Evolutionary conservation across 345 rosid genomes (phyloP).

Genomic region (Citrus hindsii): DNA sequence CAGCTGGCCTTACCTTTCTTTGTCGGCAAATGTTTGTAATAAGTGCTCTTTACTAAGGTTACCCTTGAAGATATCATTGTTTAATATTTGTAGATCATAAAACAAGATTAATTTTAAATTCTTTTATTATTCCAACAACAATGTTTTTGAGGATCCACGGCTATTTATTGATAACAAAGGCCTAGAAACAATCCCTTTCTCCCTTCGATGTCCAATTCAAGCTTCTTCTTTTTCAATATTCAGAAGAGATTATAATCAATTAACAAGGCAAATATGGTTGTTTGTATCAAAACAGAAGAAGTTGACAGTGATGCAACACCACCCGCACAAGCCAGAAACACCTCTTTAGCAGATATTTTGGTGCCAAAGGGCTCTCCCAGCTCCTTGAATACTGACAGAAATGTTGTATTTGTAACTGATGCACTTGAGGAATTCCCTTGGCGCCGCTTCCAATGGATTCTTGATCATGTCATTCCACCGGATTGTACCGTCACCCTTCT

Average conservation of each 20-base stretch:
- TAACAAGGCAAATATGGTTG: not conserved
- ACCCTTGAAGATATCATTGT: not conserved
- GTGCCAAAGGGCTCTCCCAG: conserved; percentile 20
- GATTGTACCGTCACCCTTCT: conserved; percentile 29
- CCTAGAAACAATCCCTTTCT: not conserved
- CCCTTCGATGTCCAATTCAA: not conserved
- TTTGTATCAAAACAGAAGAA: conserved; percentile 18
- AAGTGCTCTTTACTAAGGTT: not conserved
- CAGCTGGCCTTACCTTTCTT: not conserved
- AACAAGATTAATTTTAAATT: not conserved
- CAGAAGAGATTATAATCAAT: not conserved
- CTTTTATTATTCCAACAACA: conserved; percentile 16
- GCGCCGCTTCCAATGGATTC: conserved; percentile 25
- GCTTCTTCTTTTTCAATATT: not conserved
- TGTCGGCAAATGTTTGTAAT: not conserved
- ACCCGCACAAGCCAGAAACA: not conserved
- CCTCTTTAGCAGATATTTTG: conserved; percentile 17
- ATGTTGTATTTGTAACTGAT: conserved; percentile 34
- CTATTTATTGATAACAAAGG: not conserved
- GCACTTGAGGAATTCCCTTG: conserved; percentile 28
- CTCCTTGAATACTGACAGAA: not conserved
- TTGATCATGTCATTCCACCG: conserved; percentile 16
- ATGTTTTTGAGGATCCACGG: not conserved
- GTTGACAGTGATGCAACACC: conserved; percentile 11
- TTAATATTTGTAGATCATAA: too few species aligned